Evolutionary conservation across 164 flowering plant genomes (phyloP), one percentile per base, ranked within the genome.

Genomic region (Sedum album): DNA sequence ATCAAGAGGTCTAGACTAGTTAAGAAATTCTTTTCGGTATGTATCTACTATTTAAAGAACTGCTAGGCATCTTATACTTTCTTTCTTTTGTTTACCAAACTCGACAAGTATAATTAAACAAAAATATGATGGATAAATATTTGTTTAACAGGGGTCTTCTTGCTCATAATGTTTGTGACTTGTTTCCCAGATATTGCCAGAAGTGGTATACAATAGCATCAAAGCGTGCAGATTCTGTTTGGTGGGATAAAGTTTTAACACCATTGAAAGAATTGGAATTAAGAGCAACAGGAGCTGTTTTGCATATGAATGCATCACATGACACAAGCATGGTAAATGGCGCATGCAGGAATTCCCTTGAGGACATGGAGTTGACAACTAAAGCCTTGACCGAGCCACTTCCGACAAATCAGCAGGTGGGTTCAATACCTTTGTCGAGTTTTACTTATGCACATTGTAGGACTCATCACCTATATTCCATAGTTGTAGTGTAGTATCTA

Each of bases 341-440:
- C 21, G 57, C 36, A 23, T n/a, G n/a, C 68, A 73, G 78, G 73
- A 81, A 74, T 72, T 70, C 80, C 69, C 82, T 94, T 65, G 98
- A 94, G 79, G 98, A 94, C 71, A 80, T 91, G 87, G 98, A 94
- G 79, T 81, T 94, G 73, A 90, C 85, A 75, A 91, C 95, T 55
- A 84, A 87, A 76, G 97, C 96, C 38, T 79, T 94, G 68, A 89
- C 95, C 48, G 98, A 94, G 75, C 97, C 98, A 67, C 97, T 94
- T 81, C 98, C 98, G 28, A 88, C 93, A 35, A 91, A 87, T 78
- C 98, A 94, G 75, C 98, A 86, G 91, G 98, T 86, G 31, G 33
- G 18, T 13, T 57, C 33, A 57, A 2, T 28, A 11, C 25, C 33
- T 57, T 68, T 66, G 26, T 38, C 30, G 21, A 35, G 30, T 5